Conservation (phyloP, 345 rosid genomes). For the Rhodamnia argentea region DNA sequence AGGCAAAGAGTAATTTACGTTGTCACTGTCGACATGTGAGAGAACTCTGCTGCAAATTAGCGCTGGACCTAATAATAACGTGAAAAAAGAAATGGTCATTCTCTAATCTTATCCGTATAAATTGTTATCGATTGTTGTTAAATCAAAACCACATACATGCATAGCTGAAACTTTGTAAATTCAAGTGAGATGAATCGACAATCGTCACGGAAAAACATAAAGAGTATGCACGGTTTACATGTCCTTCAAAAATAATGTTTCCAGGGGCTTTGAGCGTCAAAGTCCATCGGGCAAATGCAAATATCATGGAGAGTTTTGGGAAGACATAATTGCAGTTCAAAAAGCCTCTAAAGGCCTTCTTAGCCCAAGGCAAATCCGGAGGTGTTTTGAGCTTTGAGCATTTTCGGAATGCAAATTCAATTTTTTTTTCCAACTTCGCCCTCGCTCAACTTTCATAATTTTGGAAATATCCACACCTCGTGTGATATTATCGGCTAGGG, state of each 20-base stretch:
- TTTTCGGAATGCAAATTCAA: no score
- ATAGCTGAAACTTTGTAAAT: not conserved
- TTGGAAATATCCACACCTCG: no score
- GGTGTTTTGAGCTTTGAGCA: no score
- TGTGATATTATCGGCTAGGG: no score
- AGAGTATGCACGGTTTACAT: not conserved
- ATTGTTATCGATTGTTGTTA: not conserved
- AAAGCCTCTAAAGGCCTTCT: no score
- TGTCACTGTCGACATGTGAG: not conserved
- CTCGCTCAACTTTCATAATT: no score
- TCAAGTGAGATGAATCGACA: not conserved
- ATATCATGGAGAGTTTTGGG: no score
- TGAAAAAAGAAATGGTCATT: not conserved
- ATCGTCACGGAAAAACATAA: not conserved
- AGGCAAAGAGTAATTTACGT: not conserved
- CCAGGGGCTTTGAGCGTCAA: no score
- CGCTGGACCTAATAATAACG: not conserved
- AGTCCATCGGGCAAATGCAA: no score
- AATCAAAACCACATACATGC: fast-evolving
- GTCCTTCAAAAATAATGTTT: not conserved
- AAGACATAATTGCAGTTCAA: no score
- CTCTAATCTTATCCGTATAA: not conserved
- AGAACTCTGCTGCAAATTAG: not conserved
- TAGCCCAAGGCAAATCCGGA: no score
- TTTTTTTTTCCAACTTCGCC: no score